Percentiles rank a stretch among this genome's conserved stretches.
Evolutionary conservation across 176 grass and related monocot species (phyloP).

Genomic region (maize (Zea mays)): Zm-B73-REFERENCE-NAM-5.0 NC_050098.1:8266001-8266500

Average conservation of each 20-base stretch:
- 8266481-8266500: slow-evolving; percentile 71
- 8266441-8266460: slow-evolving; percentile 64
- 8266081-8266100: slow-evolving; percentile 96
- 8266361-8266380: slow-evolving; percentile 36
- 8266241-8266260: slow-evolving; percentile 89
- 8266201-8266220: slow-evolving; percentile 49
- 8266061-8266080: slow-evolving; percentile 57
- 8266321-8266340: slow-evolving; percentile 83
- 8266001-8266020: slow-evolving; percentile 75
- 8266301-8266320: slow-evolving; percentile 76
- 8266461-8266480: slow-evolving; percentile 49
- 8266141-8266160: slow-evolving; percentile 54
- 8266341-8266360: slow-evolving; percentile 35
- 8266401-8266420: slow-evolving; percentile 20
- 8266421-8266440: slow-evolving; percentile 65
- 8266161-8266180: slow-evolving; percentile 59
- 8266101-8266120: slow-evolving; percentile 93
- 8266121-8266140: slow-evolving; percentile 41
- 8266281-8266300: slow-evolving; percentile 65
- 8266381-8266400: slow-evolving; percentile 16
- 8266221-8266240: slow-evolving; percentile 53
- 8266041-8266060: slow-evolving; percentile 52
- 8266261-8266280: slow-evolving; percentile 78
- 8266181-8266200: slow-evolving; percentile 52
- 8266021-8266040: slow-evolving; percentile 54